Percentiles rank a stretch among this genome's conserved stretches.
Conservation (phyloP, 768 basidiomycete genomes). For the Suillus spraguei region DNA sequence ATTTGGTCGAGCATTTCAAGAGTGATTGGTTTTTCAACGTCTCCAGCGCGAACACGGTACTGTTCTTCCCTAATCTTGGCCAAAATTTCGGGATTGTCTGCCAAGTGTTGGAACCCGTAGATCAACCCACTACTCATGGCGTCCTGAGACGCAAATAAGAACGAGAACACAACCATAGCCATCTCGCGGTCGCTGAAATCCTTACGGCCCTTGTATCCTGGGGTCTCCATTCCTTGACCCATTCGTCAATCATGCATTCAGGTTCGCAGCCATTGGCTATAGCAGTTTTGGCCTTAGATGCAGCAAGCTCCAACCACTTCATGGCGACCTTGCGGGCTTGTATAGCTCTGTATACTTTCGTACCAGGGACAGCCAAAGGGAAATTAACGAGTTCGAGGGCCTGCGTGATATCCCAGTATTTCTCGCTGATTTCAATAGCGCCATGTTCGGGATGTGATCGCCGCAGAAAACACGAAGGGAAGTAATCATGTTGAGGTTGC, state of each 20-base stretch:
- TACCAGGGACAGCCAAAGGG: constrained; percentile 92
- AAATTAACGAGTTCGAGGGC: constrained; percentile 99
- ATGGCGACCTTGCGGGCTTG: constrained; percentile 88
- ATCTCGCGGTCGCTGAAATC: constrained; percentile 95
- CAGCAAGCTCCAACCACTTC: constrained; percentile 78
- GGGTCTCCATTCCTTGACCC: constrained; percentile 73
- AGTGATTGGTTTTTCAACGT: constrained; percentile 75
- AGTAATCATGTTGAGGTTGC: constrained; percentile 95
- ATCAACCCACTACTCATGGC: constrained; percentile 98
- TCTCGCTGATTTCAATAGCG: constrained; percentile 80
- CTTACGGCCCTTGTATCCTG: constrained; percentile 67
- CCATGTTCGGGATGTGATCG: constrained; percentile 80
- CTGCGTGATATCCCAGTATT: constrained; percentile 95
- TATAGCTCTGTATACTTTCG: constrained; percentile 93
- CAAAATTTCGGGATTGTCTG: constrained; percentile 87
- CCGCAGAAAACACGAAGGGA: constrained; percentile 97
- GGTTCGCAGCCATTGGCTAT: constrained; percentile 83
- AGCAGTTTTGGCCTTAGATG: constrained; percentile 73
- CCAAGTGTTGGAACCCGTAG: constrained; percentile 95
- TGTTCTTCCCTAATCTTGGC: constrained; percentile 93
- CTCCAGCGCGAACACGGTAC: constrained; percentile 75
- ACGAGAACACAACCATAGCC: constrained; percentile 95
- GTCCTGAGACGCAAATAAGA: constrained; percentile 96
- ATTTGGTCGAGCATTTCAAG: constrained; percentile 91
- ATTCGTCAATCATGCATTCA: constrained; percentile 90